These are phyloP conservation scores for Hypoxylon sp. DNA, from an alignment of 2,329 filamentous ascomycete species.

Conservation along the genomic window DNA sequence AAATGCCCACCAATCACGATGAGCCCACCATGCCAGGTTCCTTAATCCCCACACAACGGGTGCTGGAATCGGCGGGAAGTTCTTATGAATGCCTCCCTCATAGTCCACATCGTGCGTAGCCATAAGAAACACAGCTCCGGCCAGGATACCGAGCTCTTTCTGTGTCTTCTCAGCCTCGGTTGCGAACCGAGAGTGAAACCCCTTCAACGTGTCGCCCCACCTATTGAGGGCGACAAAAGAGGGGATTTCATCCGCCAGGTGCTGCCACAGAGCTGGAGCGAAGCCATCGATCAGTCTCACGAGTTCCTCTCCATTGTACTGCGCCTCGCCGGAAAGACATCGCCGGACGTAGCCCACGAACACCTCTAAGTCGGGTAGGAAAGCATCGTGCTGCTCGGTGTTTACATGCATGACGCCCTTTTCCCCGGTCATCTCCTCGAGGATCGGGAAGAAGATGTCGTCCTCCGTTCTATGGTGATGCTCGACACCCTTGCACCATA, in stretches of 20 bases:
- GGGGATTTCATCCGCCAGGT: conserved; percentile 7
- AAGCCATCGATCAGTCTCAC: conserved; percentile 1
- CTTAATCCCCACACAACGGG: conserved; percentile 1
- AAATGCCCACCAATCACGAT: conserved; percentile 10
- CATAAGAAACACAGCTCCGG: conserved; percentile 9
- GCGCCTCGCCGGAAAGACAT: background rate
- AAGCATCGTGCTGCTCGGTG: conserved; percentile 4
- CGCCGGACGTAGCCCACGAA: background rate
- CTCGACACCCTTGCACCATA: conserved; percentile 2
- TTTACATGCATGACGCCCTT: conserved; percentile 6
- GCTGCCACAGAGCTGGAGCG: conserved; percentile 2
- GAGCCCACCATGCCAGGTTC: conserved; percentile 7
- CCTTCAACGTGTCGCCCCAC: conserved; percentile 9
- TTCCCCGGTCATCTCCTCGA: conserved; percentile 4
- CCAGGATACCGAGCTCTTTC: background rate
- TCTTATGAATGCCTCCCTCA: conserved; percentile 2
- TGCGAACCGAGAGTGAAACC: conserved; percentile 4
- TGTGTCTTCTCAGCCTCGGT: background rate
- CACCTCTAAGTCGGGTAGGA: background rate
- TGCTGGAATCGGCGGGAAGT: conserved; percentile 3
- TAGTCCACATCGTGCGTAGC: conserved; percentile 7
- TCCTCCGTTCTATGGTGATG: conserved; percentile 3
- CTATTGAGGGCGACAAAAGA: background rate
- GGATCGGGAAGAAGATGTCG: conserved; percentile 5
- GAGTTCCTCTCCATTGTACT: conserved; percentile 1